Base-by-base conservation (phyloP, 129 eudicot genomes). In the Saposhnikovia divaricata region DNA sequence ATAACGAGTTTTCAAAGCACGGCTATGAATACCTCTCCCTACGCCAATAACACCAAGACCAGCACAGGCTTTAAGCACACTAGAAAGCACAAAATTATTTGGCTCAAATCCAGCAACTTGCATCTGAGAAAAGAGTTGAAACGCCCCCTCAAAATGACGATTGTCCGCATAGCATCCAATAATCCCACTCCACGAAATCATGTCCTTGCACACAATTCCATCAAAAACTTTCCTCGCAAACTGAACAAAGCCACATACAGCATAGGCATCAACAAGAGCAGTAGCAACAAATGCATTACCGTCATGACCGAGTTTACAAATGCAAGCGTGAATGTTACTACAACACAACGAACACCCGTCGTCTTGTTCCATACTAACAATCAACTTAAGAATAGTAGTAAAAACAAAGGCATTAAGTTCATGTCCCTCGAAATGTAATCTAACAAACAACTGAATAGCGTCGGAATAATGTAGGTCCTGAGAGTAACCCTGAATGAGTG, bases 121-220 rank as follows among this genome's bases (percentile, higher is more conserved):
- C 77, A 73, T 73, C 11, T 42, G 51, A 40, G 77, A 73, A 73
- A 21, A 73, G 25, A 73, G 31, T 43, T 43, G 37, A 73, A 43
- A 9, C 7, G 53, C 77, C 10, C 28, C 51, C 4, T 43, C 2
- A 73, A 43, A 73, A 43, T 73, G 46, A 43, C 43, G 34, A 73
- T 73, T 73, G 19, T 73, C 77, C 0, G 77, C 77, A 73, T 73
- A 73, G 18, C 77, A 73, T 39, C 34, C 77, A 40, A 43, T 9
- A 42, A 73, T 73, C 21, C 77, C 77, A 42, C 50, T 73, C 77
- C 77, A 73, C 14, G 77, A 73, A 73, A 73, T 23, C 77, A 73
- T 73, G 21, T 73, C 77, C 77, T 73, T 73, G 4, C 31, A 21
- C 6, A 27, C 50, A 11, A 73, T 73, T 42, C 77, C 77, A 42